phyloP scores from a whole-genome alignment of 257 asterid species.

The Solanum piurae region DNA sequence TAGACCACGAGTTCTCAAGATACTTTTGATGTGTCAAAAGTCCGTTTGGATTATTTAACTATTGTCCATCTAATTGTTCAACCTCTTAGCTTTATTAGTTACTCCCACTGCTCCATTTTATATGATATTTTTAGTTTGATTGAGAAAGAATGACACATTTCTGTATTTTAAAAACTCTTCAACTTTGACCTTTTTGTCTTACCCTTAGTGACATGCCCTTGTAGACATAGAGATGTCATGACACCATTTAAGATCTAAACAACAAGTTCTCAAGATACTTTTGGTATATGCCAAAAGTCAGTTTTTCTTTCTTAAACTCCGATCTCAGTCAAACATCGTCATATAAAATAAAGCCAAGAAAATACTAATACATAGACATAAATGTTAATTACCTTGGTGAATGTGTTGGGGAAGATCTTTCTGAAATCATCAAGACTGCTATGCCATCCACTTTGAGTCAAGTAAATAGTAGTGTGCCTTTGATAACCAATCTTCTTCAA shows the following conservation, averaged over 20 bases:
- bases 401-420: constrained; percentile 43
- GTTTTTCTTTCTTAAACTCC: not conserved
- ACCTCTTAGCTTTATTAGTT: not conserved
- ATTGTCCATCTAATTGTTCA: no score
- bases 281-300: not conserved
- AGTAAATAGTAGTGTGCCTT: constrained; percentile 30
- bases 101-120: not conserved
- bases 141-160: not conserved
- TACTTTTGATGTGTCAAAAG: not conserved
- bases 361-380: not conserved
- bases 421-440: constrained; percentile 31
- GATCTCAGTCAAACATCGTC: not conserved
- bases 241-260: not conserved
- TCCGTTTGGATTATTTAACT: no score
- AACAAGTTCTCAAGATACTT: not conserved
- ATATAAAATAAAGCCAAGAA: not conserved
- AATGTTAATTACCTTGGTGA: constrained; percentile 36
- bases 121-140: not conserved
- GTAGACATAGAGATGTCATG: not conserved
- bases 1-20: not conserved
- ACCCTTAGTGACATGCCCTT: not conserved
- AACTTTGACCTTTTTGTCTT: not conserved
- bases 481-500: constrained; percentile 34
- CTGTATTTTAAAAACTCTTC: not conserved
- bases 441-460: constrained; percentile 51